These are phyloP conservation scores for Phaffomyces opuntiae DNA, from an alignment of 805 yeast species.

Conservation along the genomic window DNA sequence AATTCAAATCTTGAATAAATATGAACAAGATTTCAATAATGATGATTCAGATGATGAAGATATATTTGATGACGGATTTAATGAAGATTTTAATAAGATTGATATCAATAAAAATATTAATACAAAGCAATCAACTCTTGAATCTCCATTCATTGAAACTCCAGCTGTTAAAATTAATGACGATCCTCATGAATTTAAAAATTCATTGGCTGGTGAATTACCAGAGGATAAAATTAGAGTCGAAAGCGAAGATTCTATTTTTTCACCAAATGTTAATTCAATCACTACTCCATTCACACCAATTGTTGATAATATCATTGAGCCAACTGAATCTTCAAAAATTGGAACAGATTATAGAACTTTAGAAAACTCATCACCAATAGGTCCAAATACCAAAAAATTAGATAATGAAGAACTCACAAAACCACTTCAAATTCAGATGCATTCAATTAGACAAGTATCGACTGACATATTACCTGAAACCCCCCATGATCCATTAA, in stretches of 20 bases:
- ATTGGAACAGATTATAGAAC: neutral
- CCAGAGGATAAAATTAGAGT: no score
- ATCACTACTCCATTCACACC: conserved; percentile 1
- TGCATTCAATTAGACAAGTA: conserved; percentile 13
- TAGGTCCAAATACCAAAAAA: neutral
- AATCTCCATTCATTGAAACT: neutral
- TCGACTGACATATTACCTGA: conserved; percentile 8
- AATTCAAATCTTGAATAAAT: neutral
- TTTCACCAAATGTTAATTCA: neutral
- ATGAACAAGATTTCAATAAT: neutral
- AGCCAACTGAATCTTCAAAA: neutral
- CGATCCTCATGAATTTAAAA: no score
- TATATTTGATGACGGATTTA: neutral
- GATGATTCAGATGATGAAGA: conserved; percentile 4
- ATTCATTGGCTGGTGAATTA: no score
- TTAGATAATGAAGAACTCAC: neutral
- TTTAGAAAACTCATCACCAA: no score
- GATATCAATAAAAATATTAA: neutral
- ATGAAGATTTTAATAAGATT: neutral
- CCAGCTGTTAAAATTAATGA: neutral
- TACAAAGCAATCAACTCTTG: neutral
- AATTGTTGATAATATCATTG: neutral
- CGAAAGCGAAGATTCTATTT: no score
- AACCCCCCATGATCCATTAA: neutral
- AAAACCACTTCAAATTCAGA: conserved; percentile 5